phyloP scores from a whole-genome alignment of 768 basidiomycete species.

The Suillus plorans region DNA sequence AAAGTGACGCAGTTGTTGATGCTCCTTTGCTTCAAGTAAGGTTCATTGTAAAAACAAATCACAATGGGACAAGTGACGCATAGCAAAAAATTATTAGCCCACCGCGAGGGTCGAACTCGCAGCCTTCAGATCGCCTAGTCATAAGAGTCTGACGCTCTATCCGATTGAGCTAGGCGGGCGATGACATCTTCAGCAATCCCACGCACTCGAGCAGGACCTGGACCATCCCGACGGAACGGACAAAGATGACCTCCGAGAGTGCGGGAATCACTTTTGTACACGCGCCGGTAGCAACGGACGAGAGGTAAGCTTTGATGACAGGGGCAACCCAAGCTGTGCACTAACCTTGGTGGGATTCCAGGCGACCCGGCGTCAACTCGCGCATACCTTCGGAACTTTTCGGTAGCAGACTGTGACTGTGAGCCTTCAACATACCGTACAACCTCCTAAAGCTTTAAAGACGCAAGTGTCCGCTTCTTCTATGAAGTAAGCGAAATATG shows the following conservation, averaged over 20 bases:
- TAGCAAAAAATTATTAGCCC: conserved; percentile 40
- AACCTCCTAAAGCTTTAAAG: background rate
- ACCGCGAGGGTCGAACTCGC: conserved; percentile 67
- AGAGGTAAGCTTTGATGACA: background rate
- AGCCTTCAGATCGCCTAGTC: conserved; percentile 54
- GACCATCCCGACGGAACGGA: background rate
- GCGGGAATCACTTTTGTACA: background rate
- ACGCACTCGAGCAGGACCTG: too few species aligned
- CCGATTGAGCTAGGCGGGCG: conserved; percentile 68
- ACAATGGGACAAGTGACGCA: background rate
- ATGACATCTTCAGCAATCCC: background rate
- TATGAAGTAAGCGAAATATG: background rate
- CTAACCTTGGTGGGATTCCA: background rate
- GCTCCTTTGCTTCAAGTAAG: background rate
- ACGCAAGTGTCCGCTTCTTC: background rate
- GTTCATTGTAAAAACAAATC: background rate
- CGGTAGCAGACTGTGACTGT: background rate
- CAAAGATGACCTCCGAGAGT: background rate
- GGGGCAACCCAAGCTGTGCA: background rate
- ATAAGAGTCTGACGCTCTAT: conserved; percentile 69
- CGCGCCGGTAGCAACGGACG: background rate
- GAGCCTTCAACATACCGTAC: background rate
- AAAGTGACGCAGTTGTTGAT: background rate
- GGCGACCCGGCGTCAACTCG: background rate
- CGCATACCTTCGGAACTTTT: background rate